A percentile compares a stretch with the other conserved stretches of the same genome.
These are phyloP conservation scores for Neostapfia colusana DNA, from an alignment of 176 grass and related monocot species.

Conservation along the genomic window DNA sequence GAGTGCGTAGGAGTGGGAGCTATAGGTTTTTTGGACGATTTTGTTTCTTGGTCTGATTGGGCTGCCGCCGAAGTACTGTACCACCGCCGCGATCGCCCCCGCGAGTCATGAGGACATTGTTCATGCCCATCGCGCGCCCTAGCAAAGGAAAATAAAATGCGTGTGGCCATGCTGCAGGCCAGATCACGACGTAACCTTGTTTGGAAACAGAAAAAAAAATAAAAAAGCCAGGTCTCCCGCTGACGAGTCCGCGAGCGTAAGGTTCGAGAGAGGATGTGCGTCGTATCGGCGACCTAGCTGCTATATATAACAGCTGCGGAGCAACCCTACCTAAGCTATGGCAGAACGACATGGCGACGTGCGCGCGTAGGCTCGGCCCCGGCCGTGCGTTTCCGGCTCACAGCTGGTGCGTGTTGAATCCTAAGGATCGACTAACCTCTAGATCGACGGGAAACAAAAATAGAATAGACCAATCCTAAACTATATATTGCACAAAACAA, in stretches of 20 bases:
- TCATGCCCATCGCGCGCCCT: not conserved
- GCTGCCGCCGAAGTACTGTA: conserved; percentile 12
- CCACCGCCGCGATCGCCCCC: not conserved
- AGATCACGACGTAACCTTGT: too few species aligned
- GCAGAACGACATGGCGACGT: conserved; percentile 40
- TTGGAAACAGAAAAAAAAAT: too few species aligned
- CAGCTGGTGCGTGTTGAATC: too few species aligned
- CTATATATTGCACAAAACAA: too few species aligned
- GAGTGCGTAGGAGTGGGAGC: not conserved
- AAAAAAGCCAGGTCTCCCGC: conserved; percentile 47
- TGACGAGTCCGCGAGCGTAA: not conserved
- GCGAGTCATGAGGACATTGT: not conserved
- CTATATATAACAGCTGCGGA: conserved; percentile 55
- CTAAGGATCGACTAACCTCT: too few species aligned
- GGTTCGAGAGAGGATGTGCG: not conserved
- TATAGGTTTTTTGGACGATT: too few species aligned
- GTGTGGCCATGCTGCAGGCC: not conserved
- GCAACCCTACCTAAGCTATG: not conserved
- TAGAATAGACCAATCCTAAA: too few species aligned
- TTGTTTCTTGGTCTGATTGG: conserved; percentile 1
- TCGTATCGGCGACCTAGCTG: not conserved
- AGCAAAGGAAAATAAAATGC: not conserved
- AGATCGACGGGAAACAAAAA: too few species aligned
- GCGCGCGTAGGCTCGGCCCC: conserved; percentile 52
- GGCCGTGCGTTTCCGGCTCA: conserved; percentile 11